Evolutionary conservation across 1,284 basidiomycete genomes (phyloP).

Genomic region (Rhodofomes roseus): DNA sequence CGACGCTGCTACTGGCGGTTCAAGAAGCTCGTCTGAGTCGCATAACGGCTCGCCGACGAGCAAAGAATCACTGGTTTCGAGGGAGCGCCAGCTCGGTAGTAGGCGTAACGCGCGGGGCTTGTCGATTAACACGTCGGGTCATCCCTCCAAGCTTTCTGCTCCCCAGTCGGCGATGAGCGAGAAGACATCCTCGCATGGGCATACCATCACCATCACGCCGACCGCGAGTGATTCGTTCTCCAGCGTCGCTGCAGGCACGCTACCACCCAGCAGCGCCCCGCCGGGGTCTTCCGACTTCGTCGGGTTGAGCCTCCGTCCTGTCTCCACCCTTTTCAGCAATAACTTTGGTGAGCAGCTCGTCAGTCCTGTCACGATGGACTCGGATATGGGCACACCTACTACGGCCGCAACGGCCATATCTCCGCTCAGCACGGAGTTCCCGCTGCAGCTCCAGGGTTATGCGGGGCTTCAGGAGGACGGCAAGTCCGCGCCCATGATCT

Average conservation of each 20-base stretch:
- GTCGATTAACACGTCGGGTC: constrained; percentile 24
- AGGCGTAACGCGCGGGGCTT: constrained; percentile 27
- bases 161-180: constrained; percentile 19
- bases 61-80: constrained; percentile 1
- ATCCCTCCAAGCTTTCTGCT: constrained; percentile 12
- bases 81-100: constrained; percentile 23
- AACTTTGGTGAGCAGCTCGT: constrained; percentile 61
- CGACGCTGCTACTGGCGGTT: constrained; percentile 8
- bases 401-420: constrained; percentile 38
- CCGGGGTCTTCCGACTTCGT: constrained; percentile 59
- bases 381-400: constrained; percentile 44
- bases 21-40: constrained; percentile 18
- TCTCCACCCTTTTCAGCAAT: constrained; percentile 71
- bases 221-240: constrained; percentile 14
- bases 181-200: constrained; percentile 11
- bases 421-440: constrained; percentile 48
- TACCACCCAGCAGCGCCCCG: constrained; percentile 57
- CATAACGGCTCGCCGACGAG: constrained; percentile 11
- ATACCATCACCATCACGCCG: constrained; percentile 16
- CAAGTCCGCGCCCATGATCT: constrained; percentile 26
- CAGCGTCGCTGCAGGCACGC: constrained; percentile 7
- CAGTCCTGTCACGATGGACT: constrained; percentile 29
- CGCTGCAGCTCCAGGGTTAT: constrained; percentile 16
- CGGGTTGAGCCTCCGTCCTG: constrained; percentile 64
- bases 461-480: constrained; percentile 30